Percentiles rank a stretch among this genome's conserved stretches.
Conservation (phyloP, 2,329 filamentous ascomycete species). For the Beauveria brongniartii region DNA sequence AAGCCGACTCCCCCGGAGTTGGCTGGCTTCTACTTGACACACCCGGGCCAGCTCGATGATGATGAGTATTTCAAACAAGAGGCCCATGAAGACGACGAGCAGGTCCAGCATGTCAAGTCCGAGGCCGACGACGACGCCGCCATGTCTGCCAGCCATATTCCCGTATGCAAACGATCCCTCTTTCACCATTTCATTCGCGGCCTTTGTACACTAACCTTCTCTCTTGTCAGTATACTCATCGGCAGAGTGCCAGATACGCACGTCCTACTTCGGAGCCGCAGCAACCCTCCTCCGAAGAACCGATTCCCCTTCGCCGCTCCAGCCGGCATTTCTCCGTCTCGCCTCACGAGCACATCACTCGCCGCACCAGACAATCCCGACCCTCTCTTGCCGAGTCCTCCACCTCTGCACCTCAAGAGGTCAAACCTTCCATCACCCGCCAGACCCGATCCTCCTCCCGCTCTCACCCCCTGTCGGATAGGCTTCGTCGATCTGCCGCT, state of each 20-base stretch:
- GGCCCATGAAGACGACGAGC: conserved; percentile 20
- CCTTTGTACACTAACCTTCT: background rate
- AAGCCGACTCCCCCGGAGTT: conserved; percentile 75
- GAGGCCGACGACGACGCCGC: conserved; percentile 7
- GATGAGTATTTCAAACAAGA: conserved; percentile 4
- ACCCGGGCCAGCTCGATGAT: background rate
- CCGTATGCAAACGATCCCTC: background rate
- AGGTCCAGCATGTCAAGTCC: conserved; percentile 13
- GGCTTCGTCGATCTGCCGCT: conserved; percentile 26
- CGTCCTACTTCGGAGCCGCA: background rate
- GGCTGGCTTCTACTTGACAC: conserved; percentile 56
- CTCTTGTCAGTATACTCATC: background rate
- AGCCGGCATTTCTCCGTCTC: conserved; percentile 25
- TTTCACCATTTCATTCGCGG: background rate
- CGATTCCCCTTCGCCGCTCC: conserved; percentile 16
- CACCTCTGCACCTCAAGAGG: conserved; percentile 15
- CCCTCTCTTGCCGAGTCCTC: conserved; percentile 24
- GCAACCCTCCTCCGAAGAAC: background rate
- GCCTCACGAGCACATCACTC: conserved; percentile 25
- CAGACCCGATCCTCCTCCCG: conserved; percentile 22
- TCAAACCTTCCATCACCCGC: conserved; percentile 17
- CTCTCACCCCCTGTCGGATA: conserved; percentile 25
- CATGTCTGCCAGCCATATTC: background rate
- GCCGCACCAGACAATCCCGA: conserved; percentile 23
- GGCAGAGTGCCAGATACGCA: background rate